Percentiles rank a stretch among this genome's conserved stretches.
Conservation (phyloP, 192 early-diverging fungal species). For the Jimgerdemannia lactiflua region DNA sequence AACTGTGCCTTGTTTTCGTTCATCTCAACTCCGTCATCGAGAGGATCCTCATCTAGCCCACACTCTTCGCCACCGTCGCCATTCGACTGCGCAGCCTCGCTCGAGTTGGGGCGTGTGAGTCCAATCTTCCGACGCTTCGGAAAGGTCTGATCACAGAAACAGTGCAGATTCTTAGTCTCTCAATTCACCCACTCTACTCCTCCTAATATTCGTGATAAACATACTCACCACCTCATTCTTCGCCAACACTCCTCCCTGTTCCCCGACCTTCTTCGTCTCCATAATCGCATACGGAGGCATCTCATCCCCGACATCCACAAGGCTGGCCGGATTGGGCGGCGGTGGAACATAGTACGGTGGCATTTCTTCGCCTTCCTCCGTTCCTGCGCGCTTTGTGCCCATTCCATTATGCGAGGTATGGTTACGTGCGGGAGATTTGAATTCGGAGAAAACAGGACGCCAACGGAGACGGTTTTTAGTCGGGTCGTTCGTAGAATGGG, state of each 20-base stretch:
- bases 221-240: not conserved
- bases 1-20: too few species aligned
- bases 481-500: not conserved
- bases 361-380: not conserved
- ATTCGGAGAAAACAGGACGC: not conserved
- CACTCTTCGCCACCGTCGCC: not conserved
- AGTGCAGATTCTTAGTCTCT: not conserved
- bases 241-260: not conserved
- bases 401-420: not conserved
- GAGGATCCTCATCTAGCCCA: too few species aligned
- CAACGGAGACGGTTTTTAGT: not conserved
- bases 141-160: not conserved
- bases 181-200: not conserved
- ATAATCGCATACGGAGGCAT: not conserved
- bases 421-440: not conserved
- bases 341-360: not conserved
- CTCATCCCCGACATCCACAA: not conserved
- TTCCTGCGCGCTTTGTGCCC: not conserved
- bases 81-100: not conserved
- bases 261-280: not conserved
- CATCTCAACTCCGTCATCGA: too few species aligned
- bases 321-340: not conserved
- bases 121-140: conserved; percentile 4
- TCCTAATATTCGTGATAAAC: not conserved
- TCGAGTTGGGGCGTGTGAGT: not conserved